These are phyloP conservation scores for Areca catechu DNA, from an alignment of 176 grass and related monocot genomes.

Conservation along the genomic window DNA sequence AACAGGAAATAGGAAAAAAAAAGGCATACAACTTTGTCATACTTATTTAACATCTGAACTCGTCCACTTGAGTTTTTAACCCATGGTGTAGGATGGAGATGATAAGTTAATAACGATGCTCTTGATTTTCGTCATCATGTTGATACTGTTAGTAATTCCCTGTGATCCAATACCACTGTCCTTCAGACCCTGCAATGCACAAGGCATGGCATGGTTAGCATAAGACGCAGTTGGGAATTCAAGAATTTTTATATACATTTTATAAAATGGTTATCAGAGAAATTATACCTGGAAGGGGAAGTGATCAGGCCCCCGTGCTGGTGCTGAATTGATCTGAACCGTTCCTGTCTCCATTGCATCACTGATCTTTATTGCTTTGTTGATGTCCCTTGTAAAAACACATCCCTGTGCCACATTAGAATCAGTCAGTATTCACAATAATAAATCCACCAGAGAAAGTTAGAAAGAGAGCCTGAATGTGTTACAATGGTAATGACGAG, in stretches of 20 bases:
- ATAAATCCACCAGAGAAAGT: too few relatives aligned
- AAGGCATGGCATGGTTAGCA: neutral
- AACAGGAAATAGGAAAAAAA: too few relatives aligned
- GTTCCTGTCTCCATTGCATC: constrained; percentile 90
- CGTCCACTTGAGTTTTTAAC: constrained; percentile 25
- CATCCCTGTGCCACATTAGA: constrained; percentile 45
- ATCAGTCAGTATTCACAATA: too few relatives aligned
- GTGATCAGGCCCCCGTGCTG: constrained; percentile 87
- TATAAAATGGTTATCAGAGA: neutral
- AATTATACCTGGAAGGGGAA: constrained; percentile 80
- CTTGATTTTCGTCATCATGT: constrained; percentile 99
- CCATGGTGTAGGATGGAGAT: constrained; percentile 85
- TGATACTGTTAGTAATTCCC: constrained; percentile 95
- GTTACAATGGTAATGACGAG: too few relatives aligned
- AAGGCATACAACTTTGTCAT: neutral
- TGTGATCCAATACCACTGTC: constrained; percentile 96
- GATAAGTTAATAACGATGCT: constrained; percentile 94
- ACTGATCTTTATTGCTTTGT: constrained; percentile 84
- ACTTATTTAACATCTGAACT: constrained; percentile 19
- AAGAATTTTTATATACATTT: too few relatives aligned
- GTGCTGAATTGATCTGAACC: constrained; percentile 93
- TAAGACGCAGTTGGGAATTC: too few relatives aligned
- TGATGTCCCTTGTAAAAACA: constrained; percentile 84
- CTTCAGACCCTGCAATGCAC: constrained; percentile 65
- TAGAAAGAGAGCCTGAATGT: too few relatives aligned